Conservation (phyloP, 352 stramenopile genomes). For the Phytophthora agathidicida region DNA sequence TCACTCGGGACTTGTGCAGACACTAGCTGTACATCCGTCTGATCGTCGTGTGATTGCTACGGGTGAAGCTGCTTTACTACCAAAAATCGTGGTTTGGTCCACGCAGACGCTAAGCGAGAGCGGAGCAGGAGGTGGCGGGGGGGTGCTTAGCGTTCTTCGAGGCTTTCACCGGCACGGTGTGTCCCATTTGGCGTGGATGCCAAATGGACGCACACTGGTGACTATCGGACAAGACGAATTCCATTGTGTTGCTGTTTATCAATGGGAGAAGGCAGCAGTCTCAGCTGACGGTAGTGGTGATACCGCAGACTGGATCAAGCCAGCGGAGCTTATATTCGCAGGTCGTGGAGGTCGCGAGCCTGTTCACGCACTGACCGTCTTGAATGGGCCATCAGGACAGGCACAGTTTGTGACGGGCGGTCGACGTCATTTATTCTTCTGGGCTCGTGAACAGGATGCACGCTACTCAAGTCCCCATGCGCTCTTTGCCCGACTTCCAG, state of each 20-base stretch:
- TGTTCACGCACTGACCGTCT: slow-evolving; percentile 45
- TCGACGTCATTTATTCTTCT: slow-evolving; percentile 75
- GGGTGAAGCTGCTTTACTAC: slow-evolving; percentile 57
- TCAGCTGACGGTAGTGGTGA: slow-evolving; percentile 3
- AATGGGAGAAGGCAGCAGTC: slow-evolving; percentile 53
- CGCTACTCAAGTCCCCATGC: slow-evolving; percentile 54
- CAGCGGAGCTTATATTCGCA: slow-evolving; percentile 60
- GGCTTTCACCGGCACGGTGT: slow-evolving; percentile 74
- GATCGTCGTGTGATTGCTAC: slow-evolving; percentile 58
- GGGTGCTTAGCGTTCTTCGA: slow-evolving; percentile 62
- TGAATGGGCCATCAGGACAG: slow-evolving; percentile 27
- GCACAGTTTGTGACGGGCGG: slow-evolving; percentile 72
- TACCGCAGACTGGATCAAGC: slow-evolving; percentile 57
- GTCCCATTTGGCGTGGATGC: slow-evolving; percentile 74
- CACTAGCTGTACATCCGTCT: slow-evolving; percentile 60
- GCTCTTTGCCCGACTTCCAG: slow-evolving; percentile 54
- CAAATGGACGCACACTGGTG: slow-evolving; percentile 70
- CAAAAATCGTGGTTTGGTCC: slow-evolving; percentile 78
- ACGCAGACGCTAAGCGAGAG: slow-evolving; percentile 38
- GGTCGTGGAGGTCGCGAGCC: slow-evolving; percentile 52
- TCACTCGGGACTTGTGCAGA: slow-evolving; percentile 67
- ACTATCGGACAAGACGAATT: slow-evolving; percentile 71
- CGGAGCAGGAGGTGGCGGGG: slow-evolving; percentile 30
- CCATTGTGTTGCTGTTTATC: slow-evolving; percentile 79
- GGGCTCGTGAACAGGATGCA: slow-evolving; percentile 65